Conservation (phyloP, 2,329 filamentous ascomycete species). For the Hymenoscyphus occultus region DNA sequence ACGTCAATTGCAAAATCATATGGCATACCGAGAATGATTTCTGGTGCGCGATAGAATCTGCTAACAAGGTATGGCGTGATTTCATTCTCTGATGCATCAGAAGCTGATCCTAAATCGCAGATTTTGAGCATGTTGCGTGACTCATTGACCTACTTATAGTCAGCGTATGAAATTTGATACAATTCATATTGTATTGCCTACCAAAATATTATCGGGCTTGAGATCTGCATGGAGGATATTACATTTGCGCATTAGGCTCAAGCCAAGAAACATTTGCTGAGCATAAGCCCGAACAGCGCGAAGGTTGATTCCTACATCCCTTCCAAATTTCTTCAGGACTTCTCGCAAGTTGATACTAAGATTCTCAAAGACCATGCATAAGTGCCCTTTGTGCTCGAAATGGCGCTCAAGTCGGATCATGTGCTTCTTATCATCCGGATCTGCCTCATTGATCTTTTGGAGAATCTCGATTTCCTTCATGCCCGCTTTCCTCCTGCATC, state of each 20-base stretch:
- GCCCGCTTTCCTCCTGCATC: conserved; percentile 69
- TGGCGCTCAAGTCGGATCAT: conserved; percentile 81
- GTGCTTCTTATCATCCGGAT: conserved; percentile 87
- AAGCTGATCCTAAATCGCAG: conserved; percentile 94
- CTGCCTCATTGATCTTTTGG: conserved; percentile 78
- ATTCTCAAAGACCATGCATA: conserved; percentile 97
- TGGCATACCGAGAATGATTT: conserved; percentile 94
- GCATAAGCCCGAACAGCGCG: conserved; percentile 85
- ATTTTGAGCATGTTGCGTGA: conserved; percentile 83
- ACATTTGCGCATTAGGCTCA: conserved; percentile 85
- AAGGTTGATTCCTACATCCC: conserved; percentile 89
- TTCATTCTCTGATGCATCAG: conserved; percentile 84
- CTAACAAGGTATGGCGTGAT: conserved; percentile 94
- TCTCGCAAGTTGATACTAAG: conserved; percentile 90
- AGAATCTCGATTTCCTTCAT: conserved; percentile 93
- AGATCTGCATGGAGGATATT: conserved; percentile 94
- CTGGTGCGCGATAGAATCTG: conserved; percentile 94
- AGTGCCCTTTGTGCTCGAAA: conserved; percentile 91
- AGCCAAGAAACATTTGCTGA: conserved; percentile 87
- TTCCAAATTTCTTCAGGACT: conserved; percentile 91
- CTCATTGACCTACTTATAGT: conserved; percentile 62
- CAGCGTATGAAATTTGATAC: conserved; percentile 12
- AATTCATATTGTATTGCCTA: conserved; percentile 19
- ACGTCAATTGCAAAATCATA: conserved; percentile 94
- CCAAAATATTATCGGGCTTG: conserved; percentile 94